These are phyloP conservation scores for Trichocladium antarcticum DNA, from an alignment of 495 filamentous ascomycete species.

Conservation along the genomic window DNA sequence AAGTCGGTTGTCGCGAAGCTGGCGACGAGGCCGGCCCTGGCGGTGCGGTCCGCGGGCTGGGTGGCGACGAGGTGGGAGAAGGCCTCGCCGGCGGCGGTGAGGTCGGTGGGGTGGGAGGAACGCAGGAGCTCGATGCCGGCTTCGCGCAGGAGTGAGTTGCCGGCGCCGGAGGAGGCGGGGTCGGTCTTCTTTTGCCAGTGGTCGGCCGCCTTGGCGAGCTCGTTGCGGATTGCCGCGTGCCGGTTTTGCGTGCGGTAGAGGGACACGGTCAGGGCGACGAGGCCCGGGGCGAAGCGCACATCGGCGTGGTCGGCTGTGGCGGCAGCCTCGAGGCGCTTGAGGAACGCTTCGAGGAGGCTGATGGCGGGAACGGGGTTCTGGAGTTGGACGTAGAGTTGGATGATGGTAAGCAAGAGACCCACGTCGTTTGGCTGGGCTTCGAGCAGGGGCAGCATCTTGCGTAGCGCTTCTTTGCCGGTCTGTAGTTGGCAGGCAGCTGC, in stretches of 20 bases:
- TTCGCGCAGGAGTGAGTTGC: conserved; percentile 56
- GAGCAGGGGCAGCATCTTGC: conserved; percentile 59
- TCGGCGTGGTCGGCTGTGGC: conserved; percentile 46
- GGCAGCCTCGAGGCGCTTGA: conserved; percentile 60
- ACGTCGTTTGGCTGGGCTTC: conserved; percentile 70
- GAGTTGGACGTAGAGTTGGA: conserved; percentile 69
- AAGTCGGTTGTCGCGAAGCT: conserved; percentile 61
- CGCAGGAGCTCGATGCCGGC: conserved; percentile 70
- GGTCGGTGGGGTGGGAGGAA: conserved; percentile 55
- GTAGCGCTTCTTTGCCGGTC: conserved; percentile 58
- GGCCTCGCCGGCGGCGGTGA: conserved; percentile 56
- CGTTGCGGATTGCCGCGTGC: conserved; percentile 54
- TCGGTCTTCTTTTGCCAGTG: conserved; percentile 56
- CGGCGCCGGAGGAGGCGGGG: conserved; percentile 31
- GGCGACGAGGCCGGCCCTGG: conserved; percentile 72
- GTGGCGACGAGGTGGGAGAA: conserved; percentile 57
- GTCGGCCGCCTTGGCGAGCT: conserved; percentile 68
- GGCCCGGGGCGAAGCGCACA: conserved; percentile 72
- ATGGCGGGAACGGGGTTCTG: conserved; percentile 71
- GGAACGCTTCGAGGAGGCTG: conserved; percentile 59
- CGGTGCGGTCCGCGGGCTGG: conserved; percentile 51
- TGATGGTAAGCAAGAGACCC: conserved; percentile 68
- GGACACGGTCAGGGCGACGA: conserved; percentile 71
- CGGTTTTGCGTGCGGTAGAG: conserved; percentile 72
- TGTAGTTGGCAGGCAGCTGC: conserved; percentile 59